These are phyloP conservation scores for Neospermospora avenae DNA, from an alignment of 2,329 filamentous ascomycete genomes.

Conservation along the genomic window DNA sequence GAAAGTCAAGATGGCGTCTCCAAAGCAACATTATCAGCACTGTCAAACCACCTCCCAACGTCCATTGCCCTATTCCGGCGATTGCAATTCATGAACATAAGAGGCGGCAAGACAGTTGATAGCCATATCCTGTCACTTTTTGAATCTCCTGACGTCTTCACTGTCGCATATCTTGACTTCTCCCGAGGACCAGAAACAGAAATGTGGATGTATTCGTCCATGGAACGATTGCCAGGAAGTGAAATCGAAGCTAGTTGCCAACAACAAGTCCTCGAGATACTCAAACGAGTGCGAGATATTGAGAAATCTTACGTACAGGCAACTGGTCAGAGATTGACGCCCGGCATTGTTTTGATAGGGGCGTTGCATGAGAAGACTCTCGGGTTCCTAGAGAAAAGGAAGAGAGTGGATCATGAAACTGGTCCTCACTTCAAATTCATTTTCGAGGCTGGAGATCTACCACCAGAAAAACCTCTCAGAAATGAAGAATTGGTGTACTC, in stretches of 20 bases:
- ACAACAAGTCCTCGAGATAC: constrained; percentile 36
- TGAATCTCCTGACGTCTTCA: constrained; percentile 43
- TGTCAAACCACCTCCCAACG: constrained; percentile 51
- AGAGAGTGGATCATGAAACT: constrained; percentile 23
- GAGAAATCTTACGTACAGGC: constrained; percentile 22
- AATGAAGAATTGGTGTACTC: constrained; percentile 55
- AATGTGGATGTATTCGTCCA: constrained; percentile 57
- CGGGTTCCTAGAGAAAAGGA: constrained; percentile 32
- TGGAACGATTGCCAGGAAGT: constrained; percentile 31
- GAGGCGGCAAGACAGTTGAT: constrained; percentile 41
- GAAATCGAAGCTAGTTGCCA: constrained; percentile 27
- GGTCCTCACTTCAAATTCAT: constrained; percentile 53
- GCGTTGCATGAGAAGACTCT: constrained; percentile 40
- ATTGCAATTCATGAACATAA: constrained; percentile 52
- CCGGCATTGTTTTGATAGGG: constrained; percentile 43
- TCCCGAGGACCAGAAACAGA: constrained; percentile 60
- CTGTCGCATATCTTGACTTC: constrained; percentile 57
- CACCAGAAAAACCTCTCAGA: constrained; percentile 35
- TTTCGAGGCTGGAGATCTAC: constrained; percentile 47
- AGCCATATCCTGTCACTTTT: constrained; percentile 39
- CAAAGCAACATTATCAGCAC: constrained; percentile 17
- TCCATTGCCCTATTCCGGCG: constrained; percentile 61
- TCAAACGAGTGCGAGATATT: constrained; percentile 34
- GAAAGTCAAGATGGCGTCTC: background rate
- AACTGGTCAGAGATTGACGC: constrained; percentile 19